Evolutionary conservation across 2,329 filamentous ascomycete species (phyloP), one percentile per base, ranked within the genome.

Genomic region (Penicillium vulpinum): DNA sequence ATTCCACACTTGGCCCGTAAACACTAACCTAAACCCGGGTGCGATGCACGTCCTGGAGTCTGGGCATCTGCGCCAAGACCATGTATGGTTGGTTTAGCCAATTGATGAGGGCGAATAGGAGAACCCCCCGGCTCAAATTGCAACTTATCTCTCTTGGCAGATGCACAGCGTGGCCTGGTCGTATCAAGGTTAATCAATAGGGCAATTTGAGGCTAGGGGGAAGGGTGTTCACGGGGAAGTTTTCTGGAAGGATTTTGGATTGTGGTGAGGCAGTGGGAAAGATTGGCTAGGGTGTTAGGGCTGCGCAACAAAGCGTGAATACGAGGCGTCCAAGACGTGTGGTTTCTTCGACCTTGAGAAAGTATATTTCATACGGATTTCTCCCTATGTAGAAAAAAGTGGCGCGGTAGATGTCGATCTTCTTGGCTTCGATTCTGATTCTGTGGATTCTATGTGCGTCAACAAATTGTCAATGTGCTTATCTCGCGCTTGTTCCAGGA

Each of bases 111-210:
- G 24, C n/a, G 21, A 40, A 33, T 3, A 16, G 9, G 16, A 6
- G 26, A 43, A 35, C 16, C 16, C 11, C n/a, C n/a, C n/a, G n/a
- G n/a, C n/a, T 5, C 28, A 5, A 43, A 43, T 35, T 15, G 2
- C 26, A 43, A 5, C 29, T 55, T 55, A 55, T 55, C 36, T 55
- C 24, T 41, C 52, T 55, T 51, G 52, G 52, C 38, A 2, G 10
- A 16, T 35, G 40, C 24, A 9, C 22, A 16, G 24, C 39, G 24
- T 22, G 29, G 29, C 11, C 16, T 29, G 29, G 10, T 38, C 29
- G 2, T 31, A 10, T 28, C 18, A 16, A 28, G 49, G 28, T 40
- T 28, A 24, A 39, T 22, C 18, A 24, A 50, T 50, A 10, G n/a
- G 5, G 16, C 21, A 18, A 24, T 24, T 18, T 29, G 15, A 31